Evolutionary conservation across 257 asterid genomes (phyloP), one percentile per base, ranked within the genome.

Genomic region (Asclepias syriaca): DNA sequence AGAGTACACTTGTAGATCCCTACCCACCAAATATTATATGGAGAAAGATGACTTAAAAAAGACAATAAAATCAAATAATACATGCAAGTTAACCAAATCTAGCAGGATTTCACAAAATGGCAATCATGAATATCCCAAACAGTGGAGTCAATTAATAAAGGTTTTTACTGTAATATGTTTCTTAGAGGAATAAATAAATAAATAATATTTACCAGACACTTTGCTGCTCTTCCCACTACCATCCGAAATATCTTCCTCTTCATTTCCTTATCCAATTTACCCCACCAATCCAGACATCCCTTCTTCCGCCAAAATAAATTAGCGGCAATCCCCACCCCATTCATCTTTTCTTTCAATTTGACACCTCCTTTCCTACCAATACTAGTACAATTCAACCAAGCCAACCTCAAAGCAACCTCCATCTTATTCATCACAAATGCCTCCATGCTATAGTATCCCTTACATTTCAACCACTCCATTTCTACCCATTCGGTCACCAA

Each of bases 271-370:
- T 94, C 97, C 87, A 94, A 87, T 77, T 86, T 89, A 77, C 80
- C 87, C 99, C 99, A 91, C 99, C 99, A 94, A 85, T 94, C 98
- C 43, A 91, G 74, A 71, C 97, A 94, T 37, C 97, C 97, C 81
- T 89, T 94, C 88, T 91, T 94, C 96, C 99, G 88, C 99, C 97
- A 89, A 79, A 88, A 94, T 77, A 86, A 77, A 77, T 91, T 94
- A 1, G 83, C 90, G 3, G 96, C 94, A 51, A 87, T 75, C 55
- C 96, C 92, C 40, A 87, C 86, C 14, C 80, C 86, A 74, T 65
- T 84, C 83, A 89, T 78, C 84, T 79, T 91, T 70, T 91, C 96
- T 83, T 84, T 93, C 87, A 91, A 82, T 79, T 86, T 89, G 54
- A 74, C 86, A 32, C 90, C 91, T 75, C 89, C 83, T 84, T 86